Evolutionary conservation across 257 asterid genomes (phyloP).

Genomic region (Avicennia marina): DNA sequence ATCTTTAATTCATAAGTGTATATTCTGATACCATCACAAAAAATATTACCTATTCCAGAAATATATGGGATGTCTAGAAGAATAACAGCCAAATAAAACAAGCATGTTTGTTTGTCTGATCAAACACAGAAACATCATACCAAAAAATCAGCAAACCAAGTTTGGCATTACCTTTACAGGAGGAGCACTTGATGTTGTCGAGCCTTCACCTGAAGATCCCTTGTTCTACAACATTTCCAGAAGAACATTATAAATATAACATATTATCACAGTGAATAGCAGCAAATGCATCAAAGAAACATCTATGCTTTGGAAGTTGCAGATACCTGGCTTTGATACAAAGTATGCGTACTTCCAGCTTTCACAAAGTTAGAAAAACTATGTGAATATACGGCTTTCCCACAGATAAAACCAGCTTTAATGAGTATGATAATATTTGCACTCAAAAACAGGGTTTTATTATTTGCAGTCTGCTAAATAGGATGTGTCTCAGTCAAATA

Average conservation of each 20-base stretch:
- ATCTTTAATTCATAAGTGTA: background rate
- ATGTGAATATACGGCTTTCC: background rate
- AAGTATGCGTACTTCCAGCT: too few relatives aligned
- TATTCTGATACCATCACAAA: background rate
- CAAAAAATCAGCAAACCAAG: background rate
- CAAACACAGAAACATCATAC: background rate
- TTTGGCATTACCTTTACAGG: constrained; percentile 36
- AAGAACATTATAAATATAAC: constrained; percentile 1
- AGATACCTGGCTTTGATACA: too few relatives aligned
- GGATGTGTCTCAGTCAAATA: too few relatives aligned
- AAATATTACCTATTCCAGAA: background rate
- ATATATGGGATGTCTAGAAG: background rate
- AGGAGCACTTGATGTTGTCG: constrained; percentile 54
- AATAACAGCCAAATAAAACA: background rate
- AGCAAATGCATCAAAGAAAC: too few relatives aligned
- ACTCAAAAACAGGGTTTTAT: background rate
- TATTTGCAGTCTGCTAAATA: too few relatives aligned
- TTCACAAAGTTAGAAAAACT: too few relatives aligned
- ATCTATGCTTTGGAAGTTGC: background rate
- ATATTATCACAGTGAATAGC: background rate
- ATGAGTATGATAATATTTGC: background rate
- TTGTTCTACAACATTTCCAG: constrained; percentile 37
- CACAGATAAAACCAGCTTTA: background rate
- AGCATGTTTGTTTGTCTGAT: background rate
- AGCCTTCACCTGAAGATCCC: constrained; percentile 56